These are phyloP conservation scores for Eutrema japonicum DNA, from an alignment of 345 rosid species.

Conservation along the genomic window DNA sequence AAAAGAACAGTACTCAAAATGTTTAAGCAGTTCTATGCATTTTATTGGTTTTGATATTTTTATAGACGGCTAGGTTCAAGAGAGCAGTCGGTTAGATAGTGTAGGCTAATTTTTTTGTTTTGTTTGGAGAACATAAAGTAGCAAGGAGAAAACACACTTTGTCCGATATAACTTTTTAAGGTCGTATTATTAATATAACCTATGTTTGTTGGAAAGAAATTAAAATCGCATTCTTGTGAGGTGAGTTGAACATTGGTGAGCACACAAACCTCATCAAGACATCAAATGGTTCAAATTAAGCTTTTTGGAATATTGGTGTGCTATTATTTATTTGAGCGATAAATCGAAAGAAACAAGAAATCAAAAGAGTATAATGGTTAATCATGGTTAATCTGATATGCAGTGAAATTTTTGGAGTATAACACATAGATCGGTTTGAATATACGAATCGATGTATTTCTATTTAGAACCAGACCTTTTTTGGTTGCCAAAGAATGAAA, in stretches of 20 bases:
- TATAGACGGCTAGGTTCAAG: constrained; percentile 1
- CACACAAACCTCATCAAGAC: background rate
- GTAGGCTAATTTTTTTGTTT: background rate
- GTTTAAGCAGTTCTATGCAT: constrained; percentile 13
- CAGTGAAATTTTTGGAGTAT: background rate
- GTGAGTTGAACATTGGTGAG: background rate
- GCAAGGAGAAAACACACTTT: no score
- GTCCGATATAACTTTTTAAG: no score
- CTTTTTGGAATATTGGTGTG: background rate
- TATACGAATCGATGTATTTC: background rate
- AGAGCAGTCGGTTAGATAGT: background rate
- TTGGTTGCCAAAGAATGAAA: no score
- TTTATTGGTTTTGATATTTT: background rate
- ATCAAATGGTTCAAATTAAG: no score
- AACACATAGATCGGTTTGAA: background rate
- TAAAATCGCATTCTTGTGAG: no score
- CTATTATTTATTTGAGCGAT: no score
- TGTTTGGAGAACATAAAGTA: no score
- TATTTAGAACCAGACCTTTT: background rate
- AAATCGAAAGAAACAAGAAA: no score
- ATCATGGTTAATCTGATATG: background rate
- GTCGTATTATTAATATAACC: no score
- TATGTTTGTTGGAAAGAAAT: no score
- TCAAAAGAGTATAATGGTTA: background rate
- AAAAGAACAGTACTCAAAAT: background rate